A percentile compares a stretch with the other conserved stretches of the same genome.
Conservation (phyloP, 2,329 filamentous ascomycete species). For the Cryoendolithus antarcticus region DNA sequence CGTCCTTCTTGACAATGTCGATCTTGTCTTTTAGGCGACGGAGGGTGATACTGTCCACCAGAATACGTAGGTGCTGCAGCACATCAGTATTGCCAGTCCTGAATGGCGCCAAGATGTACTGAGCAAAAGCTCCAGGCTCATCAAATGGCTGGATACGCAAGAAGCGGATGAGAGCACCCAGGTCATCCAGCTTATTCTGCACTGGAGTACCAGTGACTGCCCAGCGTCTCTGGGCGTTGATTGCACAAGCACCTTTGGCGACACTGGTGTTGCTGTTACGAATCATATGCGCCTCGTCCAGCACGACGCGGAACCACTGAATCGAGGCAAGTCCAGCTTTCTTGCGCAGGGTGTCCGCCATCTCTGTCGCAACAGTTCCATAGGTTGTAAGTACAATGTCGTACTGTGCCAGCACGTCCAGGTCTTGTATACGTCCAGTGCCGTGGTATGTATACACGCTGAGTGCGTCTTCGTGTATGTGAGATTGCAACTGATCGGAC, state of each 20-base stretch:
- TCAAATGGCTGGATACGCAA: conserved; percentile 76
- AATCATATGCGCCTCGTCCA: conserved; percentile 92
- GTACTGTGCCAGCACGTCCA: conserved; percentile 54
- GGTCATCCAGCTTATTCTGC: conserved; percentile 83
- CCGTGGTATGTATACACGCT: conserved; percentile 82
- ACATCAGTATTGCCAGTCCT: conserved; percentile 77
- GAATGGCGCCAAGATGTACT: conserved; percentile 73
- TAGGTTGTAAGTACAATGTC: conserved; percentile 92
- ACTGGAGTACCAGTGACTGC: conserved; percentile 95
- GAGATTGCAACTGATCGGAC: conserved; percentile 80
- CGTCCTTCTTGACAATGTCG: conserved; percentile 61
- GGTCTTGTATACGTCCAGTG: conserved; percentile 56
- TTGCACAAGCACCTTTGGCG: conserved; percentile 69
- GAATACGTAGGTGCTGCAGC: conserved; percentile 69
- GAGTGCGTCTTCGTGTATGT: conserved; percentile 54
- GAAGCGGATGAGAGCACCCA: conserved; percentile 77
- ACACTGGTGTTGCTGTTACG: conserved; percentile 71
- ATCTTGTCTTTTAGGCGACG: conserved; percentile 87
- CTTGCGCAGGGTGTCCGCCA: conserved; percentile 12
- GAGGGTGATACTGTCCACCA: conserved; percentile 90
- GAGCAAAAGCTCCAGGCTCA: conserved; percentile 59
- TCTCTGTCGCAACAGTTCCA: conserved; percentile 69
- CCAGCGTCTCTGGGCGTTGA: conserved; percentile 77
- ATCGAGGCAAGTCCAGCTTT: conserved; percentile 62
- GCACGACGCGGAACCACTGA: conserved; percentile 84